A percentile compares a stretch with the other conserved stretches of the same genome.
Conservation (phyloP, 108 stramenopile species). For the Pelagomonas calceolata region DNA sequence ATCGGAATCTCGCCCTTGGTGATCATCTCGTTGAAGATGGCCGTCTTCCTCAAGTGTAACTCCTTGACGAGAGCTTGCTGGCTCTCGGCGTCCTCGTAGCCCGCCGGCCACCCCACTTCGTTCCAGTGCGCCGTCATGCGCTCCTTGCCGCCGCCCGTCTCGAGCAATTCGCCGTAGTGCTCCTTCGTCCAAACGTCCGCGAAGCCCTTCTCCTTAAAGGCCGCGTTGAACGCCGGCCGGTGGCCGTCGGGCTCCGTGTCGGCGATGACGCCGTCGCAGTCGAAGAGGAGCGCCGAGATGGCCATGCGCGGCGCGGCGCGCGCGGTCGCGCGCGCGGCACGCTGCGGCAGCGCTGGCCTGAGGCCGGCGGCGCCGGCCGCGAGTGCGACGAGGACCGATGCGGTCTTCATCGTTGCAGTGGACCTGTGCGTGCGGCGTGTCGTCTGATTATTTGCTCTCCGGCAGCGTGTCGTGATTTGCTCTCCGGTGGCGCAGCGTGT, state of each 20-base stretch:
- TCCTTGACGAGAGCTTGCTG: constrained; percentile 55
- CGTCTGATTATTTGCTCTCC: no score
- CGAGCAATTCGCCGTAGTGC: constrained; percentile 69
- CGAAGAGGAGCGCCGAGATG: constrained; percentile 28
- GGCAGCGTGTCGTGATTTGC: no score
- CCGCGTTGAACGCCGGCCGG: constrained; percentile 69
- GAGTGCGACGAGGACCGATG: no score
- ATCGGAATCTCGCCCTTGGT: constrained; percentile 58
- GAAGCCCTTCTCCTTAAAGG: constrained; percentile 59
- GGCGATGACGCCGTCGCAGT: constrained; percentile 84
- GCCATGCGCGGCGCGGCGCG: background rate
- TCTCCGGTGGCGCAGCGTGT: no score
- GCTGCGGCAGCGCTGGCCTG: no score
- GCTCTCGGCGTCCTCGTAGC: constrained; percentile 28
- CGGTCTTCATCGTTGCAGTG: no score
- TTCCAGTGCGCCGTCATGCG: constrained; percentile 79
- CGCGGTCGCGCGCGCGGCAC: background rate
- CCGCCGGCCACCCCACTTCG: constrained; percentile 67
- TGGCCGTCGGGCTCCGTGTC: constrained; percentile 89
- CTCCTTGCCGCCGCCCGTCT: constrained; percentile 82
- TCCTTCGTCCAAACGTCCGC: constrained; percentile 69
- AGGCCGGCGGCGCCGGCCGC: no score
- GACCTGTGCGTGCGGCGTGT: no score
- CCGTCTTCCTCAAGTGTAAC: constrained; percentile 78
- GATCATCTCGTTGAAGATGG: constrained; percentile 77